phyloP scores from a whole-genome alignment of 805 yeast genomes.

The Hanseniaspora vineae region DNA sequence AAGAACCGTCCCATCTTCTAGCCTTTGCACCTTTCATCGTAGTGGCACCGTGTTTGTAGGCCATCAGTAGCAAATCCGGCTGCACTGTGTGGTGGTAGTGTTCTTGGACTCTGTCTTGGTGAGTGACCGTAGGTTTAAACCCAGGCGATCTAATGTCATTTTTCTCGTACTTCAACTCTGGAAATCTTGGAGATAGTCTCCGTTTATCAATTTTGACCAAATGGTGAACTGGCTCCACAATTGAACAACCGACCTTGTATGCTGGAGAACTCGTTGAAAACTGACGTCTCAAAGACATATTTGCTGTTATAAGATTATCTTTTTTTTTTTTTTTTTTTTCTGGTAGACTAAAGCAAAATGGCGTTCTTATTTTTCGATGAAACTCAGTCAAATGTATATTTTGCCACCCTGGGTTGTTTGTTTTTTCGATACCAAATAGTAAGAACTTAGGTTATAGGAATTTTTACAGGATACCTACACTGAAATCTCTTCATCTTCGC shows the following conservation, averaged over 20 bases:
- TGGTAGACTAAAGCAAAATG: not conserved
- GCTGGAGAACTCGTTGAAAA: conserved; percentile 23
- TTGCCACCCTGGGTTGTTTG: not conserved
- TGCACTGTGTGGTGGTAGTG: conserved; percentile 64
- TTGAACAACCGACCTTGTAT: conserved; percentile 46
- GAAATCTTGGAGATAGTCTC: conserved; percentile 61
- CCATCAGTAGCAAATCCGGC: conserved; percentile 66
- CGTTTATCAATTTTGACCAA: conserved; percentile 62
- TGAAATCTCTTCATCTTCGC: too few species aligned
- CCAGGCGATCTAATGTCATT: conserved; percentile 71
- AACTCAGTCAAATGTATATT: not conserved
- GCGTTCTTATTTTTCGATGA: not conserved
- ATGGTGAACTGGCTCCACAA: conserved; percentile 89
- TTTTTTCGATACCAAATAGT: too few species aligned
- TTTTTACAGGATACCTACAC: too few species aligned
- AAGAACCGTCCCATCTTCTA: conserved; percentile 74
- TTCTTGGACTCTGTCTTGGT: conserved; percentile 67
- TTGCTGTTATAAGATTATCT: not conserved
- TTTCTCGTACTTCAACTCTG: conserved; percentile 50
- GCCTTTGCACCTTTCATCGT: conserved; percentile 49
- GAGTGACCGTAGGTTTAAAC: conserved; percentile 60
- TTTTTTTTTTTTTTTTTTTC: not conserved
- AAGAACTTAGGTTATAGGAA: too few species aligned
- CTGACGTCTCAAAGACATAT: conserved; percentile 7
- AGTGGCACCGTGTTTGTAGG: conserved; percentile 55